Percentiles rank a stretch among this genome's conserved stretches.
Conservation (phyloP, 768 basidiomycete species). For the Panus rudis region DNA sequence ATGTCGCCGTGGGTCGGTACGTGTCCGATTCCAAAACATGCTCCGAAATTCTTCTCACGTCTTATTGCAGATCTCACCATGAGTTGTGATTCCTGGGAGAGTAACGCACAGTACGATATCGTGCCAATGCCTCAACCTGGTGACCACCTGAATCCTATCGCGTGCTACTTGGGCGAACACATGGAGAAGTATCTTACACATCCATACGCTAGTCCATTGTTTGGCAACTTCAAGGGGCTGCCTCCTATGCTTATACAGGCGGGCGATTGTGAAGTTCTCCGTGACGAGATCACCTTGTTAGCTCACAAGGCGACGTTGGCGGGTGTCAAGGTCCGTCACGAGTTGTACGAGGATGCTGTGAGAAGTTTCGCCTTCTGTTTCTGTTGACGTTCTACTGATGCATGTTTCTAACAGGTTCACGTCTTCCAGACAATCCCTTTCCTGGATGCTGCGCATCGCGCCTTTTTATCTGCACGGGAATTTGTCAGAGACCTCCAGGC, state of each 20-base stretch:
- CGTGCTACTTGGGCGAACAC: constrained; percentile 84
- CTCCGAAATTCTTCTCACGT: background rate
- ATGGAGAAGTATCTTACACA: constrained; percentile 84
- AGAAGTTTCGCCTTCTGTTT: constrained; percentile 22
- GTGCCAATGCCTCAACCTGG: constrained; percentile 63
- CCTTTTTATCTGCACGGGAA: constrained; percentile 63
- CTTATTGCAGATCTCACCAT: constrained; percentile 71
- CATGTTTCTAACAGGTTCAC: constrained; percentile 51
- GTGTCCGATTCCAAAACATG: constrained; percentile 18
- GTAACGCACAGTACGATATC: constrained; percentile 82
- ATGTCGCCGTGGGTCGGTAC: constrained; percentile 95
- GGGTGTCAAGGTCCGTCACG: constrained; percentile 82
- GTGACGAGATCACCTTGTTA: constrained; percentile 86
- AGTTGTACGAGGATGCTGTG: constrained; percentile 90
- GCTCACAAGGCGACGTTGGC: constrained; percentile 89
- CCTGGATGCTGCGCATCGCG: constrained; percentile 53
- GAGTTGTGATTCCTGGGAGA: constrained; percentile 97
- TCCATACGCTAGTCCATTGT: constrained; percentile 92
- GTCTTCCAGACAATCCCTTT: constrained; percentile 90
- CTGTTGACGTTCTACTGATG: background rate
- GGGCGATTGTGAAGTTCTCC: constrained; percentile 91
- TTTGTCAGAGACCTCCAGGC: constrained; percentile 58
- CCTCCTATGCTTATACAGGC: constrained; percentile 89
- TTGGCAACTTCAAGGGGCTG: constrained; percentile 79
- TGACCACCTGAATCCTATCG: constrained; percentile 89